Evolutionary conservation across 2,329 filamentous ascomycete species (phyloP).

Genomic region (Botrytis byssoidea): DNA sequence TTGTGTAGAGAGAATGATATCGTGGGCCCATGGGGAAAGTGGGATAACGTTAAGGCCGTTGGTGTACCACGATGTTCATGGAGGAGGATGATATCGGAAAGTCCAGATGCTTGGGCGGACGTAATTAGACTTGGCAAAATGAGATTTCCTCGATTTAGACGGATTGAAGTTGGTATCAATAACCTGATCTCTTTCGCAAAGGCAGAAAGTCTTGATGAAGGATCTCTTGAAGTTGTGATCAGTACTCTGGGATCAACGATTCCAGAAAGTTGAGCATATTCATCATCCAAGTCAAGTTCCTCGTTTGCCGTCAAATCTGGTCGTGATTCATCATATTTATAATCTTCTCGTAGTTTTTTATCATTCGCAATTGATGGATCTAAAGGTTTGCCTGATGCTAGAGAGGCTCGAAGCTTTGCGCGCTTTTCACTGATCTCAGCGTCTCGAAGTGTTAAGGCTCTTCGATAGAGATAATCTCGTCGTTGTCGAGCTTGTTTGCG

Average conservation of each 20-base stretch:
- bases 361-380: constrained; percentile 83
- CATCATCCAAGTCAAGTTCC: constrained; percentile 76
- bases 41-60: constrained; percentile 82
- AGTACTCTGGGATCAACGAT: constrained; percentile 85
- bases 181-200: constrained; percentile 92
- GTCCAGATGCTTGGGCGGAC: constrained; percentile 74
- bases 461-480: constrained; percentile 86
- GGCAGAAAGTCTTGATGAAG: constrained; percentile 77
- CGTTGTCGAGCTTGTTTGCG: constrained; percentile 75
- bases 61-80: constrained; percentile 93
- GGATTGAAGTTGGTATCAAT: constrained; percentile 78
- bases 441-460: constrained; percentile 81
- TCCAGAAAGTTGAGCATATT: constrained; percentile 88
- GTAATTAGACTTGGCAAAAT: constrained; percentile 81
- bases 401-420: constrained; percentile 78
- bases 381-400: constrained; percentile 85
- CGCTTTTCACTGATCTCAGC: constrained; percentile 92
- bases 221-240: constrained; percentile 87
- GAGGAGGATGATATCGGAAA: constrained; percentile 82
- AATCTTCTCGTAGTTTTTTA: constrained; percentile 78
- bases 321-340: constrained; percentile 86
- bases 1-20: constrained; percentile 88
- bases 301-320: constrained; percentile 66
- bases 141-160: constrained; percentile 87
- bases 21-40: constrained; percentile 86